These are phyloP conservation scores for Pestalotiopsis sp. DNA, from an alignment of 2,329 filamentous ascomycete genomes.

Conservation along the genomic window DNA sequence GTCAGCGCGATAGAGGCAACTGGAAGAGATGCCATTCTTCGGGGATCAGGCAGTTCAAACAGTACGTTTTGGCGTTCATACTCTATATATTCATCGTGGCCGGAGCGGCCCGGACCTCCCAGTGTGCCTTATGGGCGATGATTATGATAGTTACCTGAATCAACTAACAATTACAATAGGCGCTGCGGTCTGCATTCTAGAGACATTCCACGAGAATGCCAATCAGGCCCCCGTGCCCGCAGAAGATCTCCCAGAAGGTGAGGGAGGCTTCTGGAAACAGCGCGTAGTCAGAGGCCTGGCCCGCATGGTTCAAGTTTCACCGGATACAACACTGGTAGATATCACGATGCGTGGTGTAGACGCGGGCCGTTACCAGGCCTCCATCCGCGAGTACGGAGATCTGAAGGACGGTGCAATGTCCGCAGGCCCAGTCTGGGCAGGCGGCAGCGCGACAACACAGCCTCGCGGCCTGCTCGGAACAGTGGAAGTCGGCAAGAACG, in stretches of 20 bases:
- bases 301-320: conserved; percentile 89
- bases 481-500: conserved; percentile 74
- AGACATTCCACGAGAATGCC: conserved; percentile 72
- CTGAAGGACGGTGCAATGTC: conserved; percentile 82
- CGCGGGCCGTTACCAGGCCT: conserved; percentile 81
- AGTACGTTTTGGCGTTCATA: conserved; percentile 56
- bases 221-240: conserved; percentile 33
- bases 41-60: conserved; percentile 83
- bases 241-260: conserved; percentile 34
- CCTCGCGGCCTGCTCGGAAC: conserved; percentile 66
- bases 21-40: conserved; percentile 90
- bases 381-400: conserved; percentile 83
- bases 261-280: conserved; percentile 30
- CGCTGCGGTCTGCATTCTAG: conserved; percentile 92
- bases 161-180: conserved; percentile 40
- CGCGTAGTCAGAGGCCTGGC: conserved; percentile 80
- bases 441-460: conserved; percentile 42
- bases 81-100: neutral
- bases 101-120: neutral
- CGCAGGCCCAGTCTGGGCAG: conserved; percentile 80
- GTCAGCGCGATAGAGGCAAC: conserved; percentile 87
- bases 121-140: neutral
- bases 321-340: conserved; percentile 81
- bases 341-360: conserved; percentile 81
- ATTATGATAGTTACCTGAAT: no score